Conservation (phyloP, 179 eudicot species). For the Drosera spatulata region DNA sequence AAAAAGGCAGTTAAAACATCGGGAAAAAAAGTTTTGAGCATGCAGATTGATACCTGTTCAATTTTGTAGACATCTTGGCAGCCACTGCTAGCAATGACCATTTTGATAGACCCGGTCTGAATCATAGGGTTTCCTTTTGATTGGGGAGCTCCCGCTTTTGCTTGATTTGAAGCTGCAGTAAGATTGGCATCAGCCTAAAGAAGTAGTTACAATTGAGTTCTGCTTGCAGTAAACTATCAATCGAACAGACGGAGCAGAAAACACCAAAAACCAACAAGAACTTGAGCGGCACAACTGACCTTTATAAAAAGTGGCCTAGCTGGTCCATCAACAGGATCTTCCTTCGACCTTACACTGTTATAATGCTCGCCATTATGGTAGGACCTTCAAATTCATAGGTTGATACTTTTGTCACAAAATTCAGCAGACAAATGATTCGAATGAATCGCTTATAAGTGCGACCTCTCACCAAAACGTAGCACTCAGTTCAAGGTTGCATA, state of each 20-base stretch:
- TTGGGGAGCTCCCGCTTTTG: constrained; percentile 34
- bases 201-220: constrained; percentile 36
- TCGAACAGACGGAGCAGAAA: constrained; percentile 2
- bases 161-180: constrained; percentile 54
- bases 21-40: too few relatives aligned
- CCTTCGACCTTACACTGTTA: constrained; percentile 76
- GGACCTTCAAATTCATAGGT: constrained; percentile 31
- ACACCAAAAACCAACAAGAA: background rate
- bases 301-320: constrained; percentile 58
- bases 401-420: too few relatives aligned
- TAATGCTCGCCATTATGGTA: constrained; percentile 93
- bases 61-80: constrained; percentile 49
- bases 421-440: too few relatives aligned
- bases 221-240: constrained; percentile 6
- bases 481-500: too few relatives aligned
- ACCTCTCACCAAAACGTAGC: too few relatives aligned
- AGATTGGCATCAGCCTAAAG: constrained; percentile 83
- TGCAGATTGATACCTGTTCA: constrained; percentile 34
- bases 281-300: constrained; percentile 23
- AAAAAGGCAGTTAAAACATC: too few relatives aligned
- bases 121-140: constrained; percentile 23
- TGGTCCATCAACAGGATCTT: constrained; percentile 70
- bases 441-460: too few relatives aligned
- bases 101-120: constrained; percentile 35
- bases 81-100: constrained; percentile 66